phyloP scores from a whole-genome alignment of 208 protist genomes.

The Acanthamoeba lenticulata region DNA sequence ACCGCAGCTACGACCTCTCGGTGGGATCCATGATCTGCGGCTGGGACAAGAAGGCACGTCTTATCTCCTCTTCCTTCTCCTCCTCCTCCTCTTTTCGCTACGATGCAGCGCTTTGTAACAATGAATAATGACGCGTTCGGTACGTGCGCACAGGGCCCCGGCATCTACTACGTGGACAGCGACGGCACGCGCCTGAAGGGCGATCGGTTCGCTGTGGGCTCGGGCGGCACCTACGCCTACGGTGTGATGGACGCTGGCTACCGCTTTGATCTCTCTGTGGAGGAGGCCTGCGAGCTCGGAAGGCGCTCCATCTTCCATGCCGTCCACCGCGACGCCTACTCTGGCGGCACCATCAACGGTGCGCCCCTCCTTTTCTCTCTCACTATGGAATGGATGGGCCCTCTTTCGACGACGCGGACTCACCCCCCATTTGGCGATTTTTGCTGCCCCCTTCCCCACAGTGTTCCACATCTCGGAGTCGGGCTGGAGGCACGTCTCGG shows the following conservation, averaged over 20 bases:
- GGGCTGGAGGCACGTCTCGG: conserved; percentile 95
- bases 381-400: not conserved
- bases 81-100: not conserved
- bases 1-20: conserved; percentile 97
- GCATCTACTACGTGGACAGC: conserved; percentile 99
- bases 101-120: not conserved
- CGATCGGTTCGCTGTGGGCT: conserved; percentile 98
- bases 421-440: no score
- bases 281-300: conserved; percentile 98
- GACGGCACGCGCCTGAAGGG: conserved; percentile 98
- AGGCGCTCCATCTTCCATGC: conserved; percentile 99
- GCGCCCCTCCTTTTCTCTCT: conserved; percentile 56
- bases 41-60: conserved; percentile 92
- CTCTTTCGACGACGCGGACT: no score
- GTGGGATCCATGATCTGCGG: conserved; percentile 99
- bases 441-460: conserved; percentile 60
- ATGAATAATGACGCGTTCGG: not conserved
- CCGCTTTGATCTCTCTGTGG: conserved; percentile 93
- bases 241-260: conserved; percentile 98
- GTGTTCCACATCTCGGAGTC: conserved; percentile 96
- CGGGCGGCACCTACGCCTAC: conserved; percentile 99
- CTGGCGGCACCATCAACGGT: conserved; percentile 96
- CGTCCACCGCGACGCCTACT: conserved; percentile 98
- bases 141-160: conserved; percentile 88
- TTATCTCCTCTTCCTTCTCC: not conserved